Base-by-base conservation (phyloP, 805 yeast genomes). In the Candida suzukii region DNA sequence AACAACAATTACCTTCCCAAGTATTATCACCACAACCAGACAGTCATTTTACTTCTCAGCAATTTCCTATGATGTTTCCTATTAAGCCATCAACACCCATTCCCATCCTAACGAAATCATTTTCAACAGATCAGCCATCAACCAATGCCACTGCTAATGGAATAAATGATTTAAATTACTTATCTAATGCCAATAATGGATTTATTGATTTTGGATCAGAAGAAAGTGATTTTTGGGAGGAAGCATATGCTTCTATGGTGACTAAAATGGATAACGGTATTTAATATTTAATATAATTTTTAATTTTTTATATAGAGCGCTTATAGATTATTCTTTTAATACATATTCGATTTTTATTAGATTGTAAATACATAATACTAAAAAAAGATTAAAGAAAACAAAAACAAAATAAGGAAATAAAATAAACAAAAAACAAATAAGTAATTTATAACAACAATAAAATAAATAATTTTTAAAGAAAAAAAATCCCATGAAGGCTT, bases 151-250 rank as follows among this genome's bases (percentile, higher is more conserved):
- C 29, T 11, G n/a, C 29, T 11, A n/a, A 13, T 10, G 29, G 13
- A 5, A 8, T 26, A n/a, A 12, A 8, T 13, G 29, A 26, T 26
- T 4, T 5, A 11, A 20, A 33, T 21, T 8, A 33, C 14, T 20
- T n/a, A 11, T n/a, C 21, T 3, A 33, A 31, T n/a, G n/a, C 5
- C n/a, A 9, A 6, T 18, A 16, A 33, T 13, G 22, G 12, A 5
- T 33, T 20, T 21, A 13, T 33, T 4, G 36, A 33, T 21, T 33
- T 33, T 21, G 36, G 36, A 20, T 33, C 36, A 5, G 36, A 33
- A 7, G 36, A 33, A 7, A 33, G 36, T 21, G 36, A 33, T 33
- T 33, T 33, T 21, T 33, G 36, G 36, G 36, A 33, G 14, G 36
- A 33, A 21, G 36, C 36, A 13, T 33, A 33, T 33, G 26, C 36